Percentiles rank a stretch among this genome's conserved stretches.
Conservation (phyloP, 495 filamentous ascomycete genomes). For the Xylaria cubensis region DNA sequence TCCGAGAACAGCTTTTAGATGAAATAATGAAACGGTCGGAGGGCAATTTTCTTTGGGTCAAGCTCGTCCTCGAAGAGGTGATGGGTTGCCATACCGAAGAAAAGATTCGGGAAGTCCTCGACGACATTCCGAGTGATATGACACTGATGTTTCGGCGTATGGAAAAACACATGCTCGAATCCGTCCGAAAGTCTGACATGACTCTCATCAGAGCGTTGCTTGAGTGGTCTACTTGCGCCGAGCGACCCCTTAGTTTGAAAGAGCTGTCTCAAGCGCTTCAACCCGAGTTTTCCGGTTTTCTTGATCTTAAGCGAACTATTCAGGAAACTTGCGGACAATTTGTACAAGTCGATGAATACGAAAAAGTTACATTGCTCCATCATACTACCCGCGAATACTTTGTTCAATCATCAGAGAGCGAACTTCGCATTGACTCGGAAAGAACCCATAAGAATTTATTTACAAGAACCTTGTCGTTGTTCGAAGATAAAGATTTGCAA, state of each 20-base stretch:
- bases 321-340: constrained; percentile 49
- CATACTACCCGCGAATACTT: constrained; percentile 53
- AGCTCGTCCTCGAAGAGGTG: constrained; percentile 45
- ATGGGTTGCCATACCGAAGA: constrained; percentile 39
- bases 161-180: constrained; percentile 36
- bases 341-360: constrained; percentile 44
- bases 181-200: constrained; percentile 28
- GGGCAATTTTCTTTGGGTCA: constrained; percentile 37
- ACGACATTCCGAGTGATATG: constrained; percentile 50
- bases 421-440: constrained; percentile 21
- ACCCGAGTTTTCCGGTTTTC: constrained; percentile 31
- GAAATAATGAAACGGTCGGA: constrained; percentile 16
- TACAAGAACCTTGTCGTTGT: constrained; percentile 35
- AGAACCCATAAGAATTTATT: constrained; percentile 28
- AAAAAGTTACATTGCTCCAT: constrained; percentile 49
- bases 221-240: constrained; percentile 38
- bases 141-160: constrained; percentile 49
- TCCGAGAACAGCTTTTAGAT: background rate
- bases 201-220: constrained; percentile 41
- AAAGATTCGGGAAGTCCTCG: constrained; percentile 38
- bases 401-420: constrained; percentile 26
- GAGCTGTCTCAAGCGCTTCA: constrained; percentile 43
- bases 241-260: constrained; percentile 39
- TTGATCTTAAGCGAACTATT: constrained; percentile 46
- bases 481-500: constrained; percentile 27